A percentile compares a stretch with the other conserved stretches of the same genome.
These are phyloP conservation scores for Onygena corvina DNA, from an alignment of 2,329 filamentous ascomycete genomes.

Conservation along the genomic window DNA sequence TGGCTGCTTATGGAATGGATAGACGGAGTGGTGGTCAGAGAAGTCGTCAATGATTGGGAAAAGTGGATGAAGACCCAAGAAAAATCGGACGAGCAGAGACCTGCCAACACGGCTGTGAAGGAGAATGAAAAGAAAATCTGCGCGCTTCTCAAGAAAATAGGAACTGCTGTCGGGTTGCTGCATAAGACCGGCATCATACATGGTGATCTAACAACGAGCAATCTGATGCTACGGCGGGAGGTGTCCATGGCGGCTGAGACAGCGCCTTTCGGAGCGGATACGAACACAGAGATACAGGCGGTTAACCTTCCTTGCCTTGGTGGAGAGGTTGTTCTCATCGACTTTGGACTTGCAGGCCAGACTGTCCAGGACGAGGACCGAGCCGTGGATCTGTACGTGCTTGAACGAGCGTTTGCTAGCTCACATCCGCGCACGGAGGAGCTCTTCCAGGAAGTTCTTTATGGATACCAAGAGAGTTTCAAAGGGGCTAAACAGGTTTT, in stretches of 20 bases:
- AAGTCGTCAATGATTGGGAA: constrained; percentile 58
- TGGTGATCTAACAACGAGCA: constrained; percentile 93
- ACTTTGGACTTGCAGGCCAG: constrained; percentile 81
- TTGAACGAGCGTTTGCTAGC: constrained; percentile 87
- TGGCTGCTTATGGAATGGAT: constrained; percentile 84
- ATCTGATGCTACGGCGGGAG: constrained; percentile 63
- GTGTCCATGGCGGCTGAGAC: constrained; percentile 13
- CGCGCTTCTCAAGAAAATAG: constrained; percentile 58
- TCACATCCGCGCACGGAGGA: constrained; percentile 79
- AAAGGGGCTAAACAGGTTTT: constrained; percentile 64
- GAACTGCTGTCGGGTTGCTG: constrained; percentile 57
- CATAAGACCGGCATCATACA: constrained; percentile 82
- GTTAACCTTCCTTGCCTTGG: constrained; percentile 29
- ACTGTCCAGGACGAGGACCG: constrained; percentile 78
- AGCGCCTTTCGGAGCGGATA: constrained; percentile 15
- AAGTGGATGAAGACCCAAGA: constrained; percentile 31
- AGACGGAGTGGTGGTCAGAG: constrained; percentile 57
- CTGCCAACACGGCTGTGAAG: constrained; percentile 14
- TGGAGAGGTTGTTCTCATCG: constrained; percentile 79
- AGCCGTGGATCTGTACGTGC: constrained; percentile 89
- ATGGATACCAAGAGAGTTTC: constrained; percentile 60
- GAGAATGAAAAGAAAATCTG: constrained; percentile 43
- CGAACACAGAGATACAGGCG: constrained; percentile 4
- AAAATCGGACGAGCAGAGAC: constrained; percentile 16
- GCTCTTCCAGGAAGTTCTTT: constrained; percentile 61